Evolutionary conservation across 306 rosid species (phyloP).

Genomic region (Cercis canadensis): DNA sequence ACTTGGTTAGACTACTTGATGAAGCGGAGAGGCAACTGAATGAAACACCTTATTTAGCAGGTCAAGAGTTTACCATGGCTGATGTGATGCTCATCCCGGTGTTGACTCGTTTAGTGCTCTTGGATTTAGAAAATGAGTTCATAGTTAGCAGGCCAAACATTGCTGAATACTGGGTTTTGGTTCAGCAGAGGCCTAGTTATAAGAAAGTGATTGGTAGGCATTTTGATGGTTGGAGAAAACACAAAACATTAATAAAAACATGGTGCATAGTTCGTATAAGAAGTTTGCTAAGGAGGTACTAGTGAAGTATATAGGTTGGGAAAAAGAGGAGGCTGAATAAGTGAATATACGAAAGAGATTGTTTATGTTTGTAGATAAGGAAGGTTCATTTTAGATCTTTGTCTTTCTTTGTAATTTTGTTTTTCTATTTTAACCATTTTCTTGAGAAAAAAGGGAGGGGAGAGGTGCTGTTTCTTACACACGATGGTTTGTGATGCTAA

Average conservation of each 20-base stretch:
- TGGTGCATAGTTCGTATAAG: constrained; percentile 80
- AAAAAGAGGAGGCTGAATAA: constrained; percentile 35
- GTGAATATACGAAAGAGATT: constrained; percentile 38
- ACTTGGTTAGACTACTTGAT: constrained; percentile 70
- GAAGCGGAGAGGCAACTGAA: constrained; percentile 70
- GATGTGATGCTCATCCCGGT: constrained; percentile 83
- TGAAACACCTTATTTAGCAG: constrained; percentile 66
- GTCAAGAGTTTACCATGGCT: constrained; percentile 85
- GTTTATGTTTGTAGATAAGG: constrained; percentile 34
- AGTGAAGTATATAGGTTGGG: constrained; percentile 42
- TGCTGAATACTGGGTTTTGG: constrained; percentile 81
- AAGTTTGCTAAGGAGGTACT: constrained; percentile 76
- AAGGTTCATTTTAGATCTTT: constrained; percentile 22
- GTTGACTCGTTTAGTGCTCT: constrained; percentile 66
- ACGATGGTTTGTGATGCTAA: constrained; percentile 28
- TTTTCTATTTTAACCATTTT: neutral
- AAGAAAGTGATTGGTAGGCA: constrained; percentile 81
- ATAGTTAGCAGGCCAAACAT: constrained; percentile 66
- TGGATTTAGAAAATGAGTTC: constrained; percentile 70
- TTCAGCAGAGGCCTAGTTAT: constrained; percentile 93
- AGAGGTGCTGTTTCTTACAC: constrained; percentile 28
- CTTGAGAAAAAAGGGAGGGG: constrained; percentile 25
- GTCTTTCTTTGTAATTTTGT: neutral
- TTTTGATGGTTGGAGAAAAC: constrained; percentile 88
- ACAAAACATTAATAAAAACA: constrained; percentile 72